Conservation (phyloP, 1,139 yeast genomes). For the Yamadazyma oceani region DNA sequence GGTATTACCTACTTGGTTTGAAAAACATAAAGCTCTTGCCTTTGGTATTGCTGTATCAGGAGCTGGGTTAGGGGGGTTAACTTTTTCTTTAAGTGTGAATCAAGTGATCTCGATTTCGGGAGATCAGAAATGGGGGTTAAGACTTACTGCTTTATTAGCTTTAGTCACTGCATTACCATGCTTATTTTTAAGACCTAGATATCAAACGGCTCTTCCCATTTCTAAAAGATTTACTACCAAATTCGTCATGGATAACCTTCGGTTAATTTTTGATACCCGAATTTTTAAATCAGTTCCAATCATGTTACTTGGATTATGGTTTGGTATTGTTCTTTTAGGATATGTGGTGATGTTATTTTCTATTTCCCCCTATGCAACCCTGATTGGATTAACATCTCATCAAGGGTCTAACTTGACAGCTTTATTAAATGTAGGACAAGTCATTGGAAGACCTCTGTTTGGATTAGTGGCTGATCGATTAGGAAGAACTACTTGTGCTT, state of each 20-base stretch:
- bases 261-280: conserved; percentile 27
- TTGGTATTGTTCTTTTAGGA: conserved; percentile 51
- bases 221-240: conserved; percentile 20
- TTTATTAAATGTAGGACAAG: conserved; percentile 61
- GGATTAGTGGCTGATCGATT: conserved; percentile 57
- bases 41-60: conserved; percentile 63
- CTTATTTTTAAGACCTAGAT: conserved; percentile 46
- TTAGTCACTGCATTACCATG: conserved; percentile 23
- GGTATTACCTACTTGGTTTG: conserved; percentile 64
- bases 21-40: conserved; percentile 55
- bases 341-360: conserved; percentile 63
- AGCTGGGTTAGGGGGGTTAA: conserved; percentile 66
- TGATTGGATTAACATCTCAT: conserved; percentile 53
- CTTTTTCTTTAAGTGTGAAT: conserved; percentile 51
- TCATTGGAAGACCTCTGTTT: conserved; percentile 63
- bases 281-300: conserved; percentile 39
- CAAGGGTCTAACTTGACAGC: conserved; percentile 66
- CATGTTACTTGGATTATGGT: conserved; percentile 54
- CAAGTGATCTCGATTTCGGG: conserved; percentile 50
- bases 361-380: conserved; percentile 58
- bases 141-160: conserved; percentile 51
- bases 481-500: conserved; percentile 59
- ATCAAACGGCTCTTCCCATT: conserved; percentile 6
- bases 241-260: conserved; percentile 21
- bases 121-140: conserved; percentile 63